Base-by-base conservation (phyloP, 2,329 filamentous ascomycete species). In the Bipolaris sorokiniana region DNA sequence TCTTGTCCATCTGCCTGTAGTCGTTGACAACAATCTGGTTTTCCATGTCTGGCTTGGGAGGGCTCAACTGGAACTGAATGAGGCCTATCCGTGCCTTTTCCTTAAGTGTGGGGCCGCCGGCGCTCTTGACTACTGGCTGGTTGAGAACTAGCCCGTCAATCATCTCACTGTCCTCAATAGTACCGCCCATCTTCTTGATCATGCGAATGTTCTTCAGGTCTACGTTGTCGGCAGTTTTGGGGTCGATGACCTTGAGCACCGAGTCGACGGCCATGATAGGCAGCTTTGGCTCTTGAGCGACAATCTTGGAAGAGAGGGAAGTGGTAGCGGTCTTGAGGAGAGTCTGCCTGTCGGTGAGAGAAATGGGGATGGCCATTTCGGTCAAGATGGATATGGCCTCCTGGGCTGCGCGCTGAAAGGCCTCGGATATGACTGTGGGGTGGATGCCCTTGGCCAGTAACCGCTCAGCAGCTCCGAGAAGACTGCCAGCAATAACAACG, bases 1-100 rank as follows among this genome's bases (percentile, higher is more conserved):
- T 99, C 86, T 98, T 99, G 84, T 99, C 95, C 95, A 99, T 99
- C 78, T 99, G 95, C 74, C 95, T 87, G 85, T 99, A 99, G 82
- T 99, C 95, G 79, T 99, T 99, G 73, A 99, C 95, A 31, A 96
- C 89, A 64, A 99, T 98, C 74, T 96, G 95, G 81, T 99, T 99
- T 83, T 99, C 95, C 95, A 99, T 99, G 78, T 99, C 95, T 68
- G 95, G 95, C 81, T 99, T 99, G 1, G 95, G 95, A 45, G 95
- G 94, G 79, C 92, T 97, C 69, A 99, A 88, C 80, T 99, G 95
- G 85, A 99, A 99, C 77, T 99, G 95, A 67, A 99, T 98, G 61
- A 99, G 84, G 65, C 90, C 95, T 80, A 99, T 99, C 81, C 84
- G 90, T 63, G 95, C 95, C 86, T 99, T 99, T 80, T 99, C 95